phyloP scores from a whole-genome alignment of 2,329 filamentous ascomycete species.

The Chalara sp. region DNA sequence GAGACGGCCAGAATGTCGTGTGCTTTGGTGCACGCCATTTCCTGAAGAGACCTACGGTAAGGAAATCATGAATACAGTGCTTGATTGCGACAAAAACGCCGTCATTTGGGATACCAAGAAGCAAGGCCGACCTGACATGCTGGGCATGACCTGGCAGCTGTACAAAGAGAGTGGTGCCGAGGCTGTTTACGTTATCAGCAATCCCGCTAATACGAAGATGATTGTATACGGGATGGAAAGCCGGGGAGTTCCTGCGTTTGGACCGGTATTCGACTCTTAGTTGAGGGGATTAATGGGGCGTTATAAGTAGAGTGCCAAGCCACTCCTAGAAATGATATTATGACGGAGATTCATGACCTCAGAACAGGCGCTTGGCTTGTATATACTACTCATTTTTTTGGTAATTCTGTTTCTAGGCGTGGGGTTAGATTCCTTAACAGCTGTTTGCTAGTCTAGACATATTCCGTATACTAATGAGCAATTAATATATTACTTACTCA shows the following conservation, averaged over 20 bases:
- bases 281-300: too few species aligned
- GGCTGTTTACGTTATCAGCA: slow-evolving; percentile 31
- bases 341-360: too few species aligned
- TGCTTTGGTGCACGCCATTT: slow-evolving; percentile 30
- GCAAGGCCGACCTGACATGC: slow-evolving; percentile 26
- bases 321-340: too few species aligned
- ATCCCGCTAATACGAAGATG: slow-evolving; percentile 29
- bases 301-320: too few species aligned
- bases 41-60: slow-evolving; percentile 27
- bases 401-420: too few species aligned
- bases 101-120: slow-evolving; percentile 28
- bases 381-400: too few species aligned
- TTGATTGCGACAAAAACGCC: slow-evolving; percentile 23
- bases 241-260: slow-evolving; percentile 29
- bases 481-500: too few species aligned
- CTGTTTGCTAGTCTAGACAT: too few species aligned
- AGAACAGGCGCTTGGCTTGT: too few species aligned
- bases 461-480: too few species aligned
- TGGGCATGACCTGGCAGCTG: slow-evolving; percentile 23
- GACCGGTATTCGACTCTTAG: slow-evolving; percentile 29
- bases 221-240: slow-evolving; percentile 31
- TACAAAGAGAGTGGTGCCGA: slow-evolving; percentile 27
- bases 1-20: slow-evolving; percentile 12
- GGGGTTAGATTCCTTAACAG: too few species aligned
- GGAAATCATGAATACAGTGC: slow-evolving; percentile 26